These are phyloP conservation scores for Starmerella khaoyaiensis DNA, from an alignment of 805 yeast genomes.

Conservation along the genomic window DNA sequence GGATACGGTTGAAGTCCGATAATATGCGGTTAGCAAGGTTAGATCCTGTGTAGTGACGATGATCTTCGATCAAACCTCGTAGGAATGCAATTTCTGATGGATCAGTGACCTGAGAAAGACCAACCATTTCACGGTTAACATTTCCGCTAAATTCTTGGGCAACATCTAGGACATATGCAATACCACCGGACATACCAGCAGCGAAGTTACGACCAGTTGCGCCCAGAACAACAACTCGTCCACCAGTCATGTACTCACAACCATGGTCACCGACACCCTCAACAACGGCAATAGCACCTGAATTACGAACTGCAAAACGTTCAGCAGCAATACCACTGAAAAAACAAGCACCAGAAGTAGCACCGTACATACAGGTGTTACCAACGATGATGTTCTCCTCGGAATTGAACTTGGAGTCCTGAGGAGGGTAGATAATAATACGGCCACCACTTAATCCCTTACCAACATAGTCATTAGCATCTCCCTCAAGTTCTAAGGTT, in stretches of 20 bases:
- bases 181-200: constrained; percentile 99
- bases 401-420: constrained; percentile 69
- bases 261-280: constrained; percentile 99
- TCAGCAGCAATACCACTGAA: constrained; percentile 97
- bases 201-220: constrained; percentile 84
- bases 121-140: constrained; percentile 73
- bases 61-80: constrained; percentile 87
- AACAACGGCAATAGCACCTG: constrained; percentile 93
- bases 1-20: constrained; percentile 73
- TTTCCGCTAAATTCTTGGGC: constrained; percentile 79
- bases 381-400: constrained; percentile 95
- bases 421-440: constrained; percentile 82
- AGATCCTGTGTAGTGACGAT: constrained; percentile 86
- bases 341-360: constrained; percentile 88
- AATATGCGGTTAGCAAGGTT: constrained; percentile 75
- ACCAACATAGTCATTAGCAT: constrained; percentile 95
- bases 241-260: constrained; percentile 99
- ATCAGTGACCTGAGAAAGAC: constrained; percentile 59
- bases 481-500: constrained; percentile 91
- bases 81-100: constrained; percentile 89
- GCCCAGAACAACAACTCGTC: constrained; percentile 88
- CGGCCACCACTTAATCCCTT: constrained; percentile 96
- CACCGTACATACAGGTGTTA: constrained; percentile 95
- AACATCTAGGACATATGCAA: constrained; percentile 88
- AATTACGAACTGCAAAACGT: constrained; percentile 95